Percentiles rank a stretch among this genome's conserved stretches.
These are phyloP conservation scores for Mortierella hygrophila DNA, from an alignment of 192 early-diverging fungal genomes.

Conservation along the genomic window DNA sequence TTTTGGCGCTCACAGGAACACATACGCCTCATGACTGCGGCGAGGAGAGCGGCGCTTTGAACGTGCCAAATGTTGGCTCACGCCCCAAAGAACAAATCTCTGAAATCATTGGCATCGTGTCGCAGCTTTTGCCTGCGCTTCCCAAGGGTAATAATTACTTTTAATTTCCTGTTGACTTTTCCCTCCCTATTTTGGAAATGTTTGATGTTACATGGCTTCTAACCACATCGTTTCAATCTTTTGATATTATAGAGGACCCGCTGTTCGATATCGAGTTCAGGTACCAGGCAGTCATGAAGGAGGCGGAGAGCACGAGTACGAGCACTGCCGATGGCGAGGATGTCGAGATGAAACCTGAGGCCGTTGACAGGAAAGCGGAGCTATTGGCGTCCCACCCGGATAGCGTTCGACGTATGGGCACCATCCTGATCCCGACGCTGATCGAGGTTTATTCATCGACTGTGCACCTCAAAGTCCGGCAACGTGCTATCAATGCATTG, in stretches of 20 bases:
- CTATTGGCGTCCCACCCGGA: conserved; percentile 58
- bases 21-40: conserved; percentile 25
- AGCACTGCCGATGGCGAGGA: conserved; percentile 17
- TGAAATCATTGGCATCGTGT: conserved; percentile 69
- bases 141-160: conserved; percentile 63
- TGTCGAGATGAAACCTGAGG: conserved; percentile 15
- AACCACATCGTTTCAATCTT: background rate
- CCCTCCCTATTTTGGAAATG: background rate
- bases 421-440: conserved; percentile 74
- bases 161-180: background rate
- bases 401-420: conserved; percentile 55
- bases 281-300: conserved; percentile 10
- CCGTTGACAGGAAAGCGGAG: conserved; percentile 41
- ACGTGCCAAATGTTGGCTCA: conserved; percentile 35
- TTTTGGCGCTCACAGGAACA: conserved; percentile 57
- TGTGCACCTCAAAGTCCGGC: conserved; percentile 72
- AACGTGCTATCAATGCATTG: conserved; percentile 72
- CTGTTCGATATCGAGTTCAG: conserved; percentile 48
- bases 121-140: conserved; percentile 70
- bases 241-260: conserved; percentile 14
- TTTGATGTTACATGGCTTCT: background rate
- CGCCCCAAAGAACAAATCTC: conserved; percentile 66
- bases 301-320: background rate
- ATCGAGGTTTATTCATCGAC: conserved; percentile 79
- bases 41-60: conserved; percentile 10